Conservation (phyloP, 2,329 filamentous ascomycete species). For the Knoxdaviesia capensis region DNA sequence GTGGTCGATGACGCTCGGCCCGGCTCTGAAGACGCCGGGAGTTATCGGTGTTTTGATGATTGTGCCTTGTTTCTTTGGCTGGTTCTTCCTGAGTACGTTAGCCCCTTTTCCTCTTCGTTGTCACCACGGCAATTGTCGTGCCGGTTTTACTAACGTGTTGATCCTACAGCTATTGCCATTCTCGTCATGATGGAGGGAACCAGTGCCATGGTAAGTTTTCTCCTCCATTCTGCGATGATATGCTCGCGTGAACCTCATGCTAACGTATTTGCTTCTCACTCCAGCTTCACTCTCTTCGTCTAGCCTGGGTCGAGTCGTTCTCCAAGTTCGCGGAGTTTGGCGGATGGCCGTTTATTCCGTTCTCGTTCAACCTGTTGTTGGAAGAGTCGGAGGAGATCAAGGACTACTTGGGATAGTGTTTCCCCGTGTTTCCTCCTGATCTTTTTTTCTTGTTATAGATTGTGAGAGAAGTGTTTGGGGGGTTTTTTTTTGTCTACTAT, state of each 20-base stretch:
- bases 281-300: conserved; percentile 50
- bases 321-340: conserved; percentile 92
- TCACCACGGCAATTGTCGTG: not conserved
- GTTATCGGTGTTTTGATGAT: conserved; percentile 57
- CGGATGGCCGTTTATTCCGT: conserved; percentile 70
- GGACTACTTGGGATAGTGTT: conserved; percentile 27
- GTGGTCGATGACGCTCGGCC: conserved; percentile 86
- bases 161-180: conserved; percentile 26
- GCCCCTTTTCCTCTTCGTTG: not conserved
- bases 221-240: not conserved
- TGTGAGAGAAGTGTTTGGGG: not conserved
- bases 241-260: too few species aligned
- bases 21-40: conserved; percentile 48
- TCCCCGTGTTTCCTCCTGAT: conserved; percentile 1
- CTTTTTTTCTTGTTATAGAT: conserved; percentile 2
- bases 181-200: conserved; percentile 92
- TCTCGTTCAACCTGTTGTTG: conserved; percentile 66
- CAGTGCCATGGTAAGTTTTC: conserved; percentile 55
- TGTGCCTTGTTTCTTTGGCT: conserved; percentile 66
- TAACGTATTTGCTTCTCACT: not conserved
- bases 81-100: conserved; percentile 57
- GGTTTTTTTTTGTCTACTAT: not conserved
- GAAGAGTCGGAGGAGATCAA: conserved; percentile 57
- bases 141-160: not conserved
- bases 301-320: conserved; percentile 96